Conservation (phyloP, 306 rosid species). For the Nissolia schottii region DNA sequence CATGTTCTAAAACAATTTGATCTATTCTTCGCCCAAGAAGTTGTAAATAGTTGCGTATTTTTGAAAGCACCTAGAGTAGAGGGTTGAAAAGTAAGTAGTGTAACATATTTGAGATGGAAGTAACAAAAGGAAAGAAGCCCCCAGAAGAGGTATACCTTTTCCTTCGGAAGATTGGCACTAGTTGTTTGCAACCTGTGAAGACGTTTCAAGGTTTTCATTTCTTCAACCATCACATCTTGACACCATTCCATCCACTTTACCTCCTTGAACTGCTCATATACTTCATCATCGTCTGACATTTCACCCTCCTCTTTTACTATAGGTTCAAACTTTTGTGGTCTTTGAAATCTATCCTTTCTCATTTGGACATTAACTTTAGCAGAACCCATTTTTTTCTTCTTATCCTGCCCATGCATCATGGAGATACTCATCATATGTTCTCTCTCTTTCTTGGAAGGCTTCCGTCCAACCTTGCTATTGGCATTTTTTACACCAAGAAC, state of each 20-base stretch:
- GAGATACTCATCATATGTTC: constrained; percentile 48
- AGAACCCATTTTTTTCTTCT: constrained; percentile 63
- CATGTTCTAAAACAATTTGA: constrained; percentile 74
- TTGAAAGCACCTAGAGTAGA: constrained; percentile 69
- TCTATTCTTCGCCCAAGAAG: constrained; percentile 96
- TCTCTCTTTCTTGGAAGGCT: constrained; percentile 75
- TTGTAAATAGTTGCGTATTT: constrained; percentile 86
- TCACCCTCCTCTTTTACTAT: constrained; percentile 97
- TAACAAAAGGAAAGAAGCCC: background rate
- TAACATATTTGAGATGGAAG: background rate
- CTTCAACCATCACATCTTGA: constrained; percentile 84
- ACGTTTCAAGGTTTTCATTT: constrained; percentile 80
- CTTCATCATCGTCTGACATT: constrained; percentile 96
- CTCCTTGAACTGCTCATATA: constrained; percentile 96
- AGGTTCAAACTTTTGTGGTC: constrained; percentile 70
- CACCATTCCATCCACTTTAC: constrained; percentile 99
- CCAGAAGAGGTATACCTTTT: constrained; percentile 47
- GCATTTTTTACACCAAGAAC: constrained; percentile 73
- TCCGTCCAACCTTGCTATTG: constrained; percentile 63
- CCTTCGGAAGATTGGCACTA: constrained; percentile 96
- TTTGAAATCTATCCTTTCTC: constrained; percentile 55
- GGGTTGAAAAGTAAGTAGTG: background rate
- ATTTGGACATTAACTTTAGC: constrained; percentile 44
- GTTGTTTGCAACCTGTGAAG: constrained; percentile 84
- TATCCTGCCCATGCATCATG: constrained; percentile 43